Base-by-base conservation (phyloP, 2,329 filamentous ascomycete genomes). In the Talaromyces pinophilus region DNA sequence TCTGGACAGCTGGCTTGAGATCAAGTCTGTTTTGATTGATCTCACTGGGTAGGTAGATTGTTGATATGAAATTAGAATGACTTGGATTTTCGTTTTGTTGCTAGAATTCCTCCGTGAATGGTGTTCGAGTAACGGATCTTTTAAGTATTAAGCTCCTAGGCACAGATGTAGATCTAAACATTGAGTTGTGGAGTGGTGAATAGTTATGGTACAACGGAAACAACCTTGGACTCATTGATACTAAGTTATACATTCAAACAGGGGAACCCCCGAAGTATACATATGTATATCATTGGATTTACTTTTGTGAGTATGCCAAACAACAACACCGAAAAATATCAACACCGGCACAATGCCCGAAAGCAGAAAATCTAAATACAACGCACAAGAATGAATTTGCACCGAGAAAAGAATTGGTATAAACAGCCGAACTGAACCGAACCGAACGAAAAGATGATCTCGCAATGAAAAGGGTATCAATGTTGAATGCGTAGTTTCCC, bases 1-100 rank as follows among this genome's bases (percentile, higher is more conserved):
- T 33, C 28, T 54, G 50, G 50, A 54, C 25, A 54, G 50, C 50
- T 54, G 50, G 50, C 50, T 54, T 33, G 50, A 54, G 50, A 33
- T 33, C 28, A 54, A 54, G 25, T 54, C 50, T n/a, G 50, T 54
- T n/a, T 54, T 54, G 50, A 54, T 52, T 52, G 48, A 54, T 54
- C 17, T 54, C 19, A 54, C 50, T 35, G 50, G 35, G 50, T 54
- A 54, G 33, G 28, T 54, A 35, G 28, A 35, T n/a, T 30, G 1
- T 54, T n/a, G 22, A 11, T 6, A 33, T 54, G 50, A n/a, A 35
- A 35, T 54, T 54, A 54, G 50, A 33, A 33, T 35, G 28, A 33
- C 19, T 30, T 19, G 28, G 19, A 33, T 30, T 54, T 33, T 15
- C 3, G 28, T 33, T 33, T 54, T n/a, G 50, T 54, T 33, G 28